Percentiles rank a stretch among this genome's conserved stretches.
Evolutionary conservation across 257 asterid genomes (phyloP).

Genomic region (Prunella vulgaris): DNA sequence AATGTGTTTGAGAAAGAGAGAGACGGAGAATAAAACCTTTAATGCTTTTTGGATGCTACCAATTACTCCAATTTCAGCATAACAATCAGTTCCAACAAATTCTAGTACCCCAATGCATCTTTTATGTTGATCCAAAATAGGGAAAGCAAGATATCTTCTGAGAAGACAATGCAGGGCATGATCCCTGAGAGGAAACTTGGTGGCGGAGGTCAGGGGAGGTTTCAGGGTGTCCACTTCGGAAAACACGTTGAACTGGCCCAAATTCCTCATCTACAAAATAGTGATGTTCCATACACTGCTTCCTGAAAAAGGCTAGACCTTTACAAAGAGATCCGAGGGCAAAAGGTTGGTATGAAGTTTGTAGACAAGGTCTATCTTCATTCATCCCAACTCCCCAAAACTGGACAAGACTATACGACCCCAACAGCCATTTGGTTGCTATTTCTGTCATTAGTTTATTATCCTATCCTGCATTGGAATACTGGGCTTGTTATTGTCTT

Average conservation of each 20-base stretch:
- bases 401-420: neutral
- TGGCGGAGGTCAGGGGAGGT: neutral
- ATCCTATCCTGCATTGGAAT: too few species aligned
- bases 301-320: too few species aligned
- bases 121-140: neutral
- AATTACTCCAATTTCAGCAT: too few species aligned
- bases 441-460: too few species aligned
- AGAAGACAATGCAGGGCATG: neutral
- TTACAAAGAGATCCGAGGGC: neutral
- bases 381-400: neutral
- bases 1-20: neutral
- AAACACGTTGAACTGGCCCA: neutral
- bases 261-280: slow-evolving; percentile 2
- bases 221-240: neutral
- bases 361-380: neutral
- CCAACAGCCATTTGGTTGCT: too few species aligned
- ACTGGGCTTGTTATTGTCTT: too few species aligned
- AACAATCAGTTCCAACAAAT: neutral
- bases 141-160: neutral
- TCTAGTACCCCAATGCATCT: slow-evolving; percentile 18
- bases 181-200: too few species aligned
- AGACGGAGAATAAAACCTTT: too few species aligned
- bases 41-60: neutral
- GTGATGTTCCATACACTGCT: neutral
- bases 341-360: neutral